phyloP scores from a whole-genome alignment of 805 yeast species.

The Candida railenensis region DNA sequence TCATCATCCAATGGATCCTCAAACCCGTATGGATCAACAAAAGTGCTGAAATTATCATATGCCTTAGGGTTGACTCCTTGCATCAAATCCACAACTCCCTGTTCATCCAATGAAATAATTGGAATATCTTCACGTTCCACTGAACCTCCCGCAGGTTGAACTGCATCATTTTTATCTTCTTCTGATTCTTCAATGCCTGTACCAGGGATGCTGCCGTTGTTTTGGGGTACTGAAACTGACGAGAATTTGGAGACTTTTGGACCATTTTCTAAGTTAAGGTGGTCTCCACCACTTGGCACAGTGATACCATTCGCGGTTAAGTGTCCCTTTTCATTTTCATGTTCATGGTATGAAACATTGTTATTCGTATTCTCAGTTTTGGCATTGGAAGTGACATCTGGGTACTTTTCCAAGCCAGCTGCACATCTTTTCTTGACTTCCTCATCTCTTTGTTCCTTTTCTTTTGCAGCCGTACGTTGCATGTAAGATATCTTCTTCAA shows the following conservation, averaged over 20 bases:
- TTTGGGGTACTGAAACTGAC: not conserved
- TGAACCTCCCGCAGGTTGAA: not conserved
- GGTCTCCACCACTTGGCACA: not conserved
- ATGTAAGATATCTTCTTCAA: conserved; percentile 69
- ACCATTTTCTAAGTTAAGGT: not conserved
- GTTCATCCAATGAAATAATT: conserved; percentile 43
- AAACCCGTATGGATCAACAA: conserved; percentile 85
- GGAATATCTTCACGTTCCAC: conserved; percentile 28
- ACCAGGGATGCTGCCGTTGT: not conserved
- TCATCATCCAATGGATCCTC: conserved; percentile 82
- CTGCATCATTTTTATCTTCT: not conserved
- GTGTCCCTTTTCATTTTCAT: not conserved
- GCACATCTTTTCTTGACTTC: conserved; percentile 35
- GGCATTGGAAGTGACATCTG: conserved; percentile 12
- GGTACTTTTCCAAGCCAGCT: conserved; percentile 24
- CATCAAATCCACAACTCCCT: conserved; percentile 41
- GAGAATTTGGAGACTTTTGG: conserved; percentile 1
- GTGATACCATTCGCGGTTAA: not conserved
- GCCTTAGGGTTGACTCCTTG: conserved; percentile 37
- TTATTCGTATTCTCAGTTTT: not conserved
- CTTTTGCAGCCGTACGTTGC: conserved; percentile 62
- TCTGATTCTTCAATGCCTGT: not conserved
- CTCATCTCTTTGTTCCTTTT: conserved; percentile 35
- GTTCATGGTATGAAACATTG: not conserved
- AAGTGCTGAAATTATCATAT: conserved; percentile 36